Evolutionary conservation across 176 grass and related monocot species (phyloP), one percentile per base, ranked within the genome.

Genomic region (Saccharum spontaneum): DNA sequence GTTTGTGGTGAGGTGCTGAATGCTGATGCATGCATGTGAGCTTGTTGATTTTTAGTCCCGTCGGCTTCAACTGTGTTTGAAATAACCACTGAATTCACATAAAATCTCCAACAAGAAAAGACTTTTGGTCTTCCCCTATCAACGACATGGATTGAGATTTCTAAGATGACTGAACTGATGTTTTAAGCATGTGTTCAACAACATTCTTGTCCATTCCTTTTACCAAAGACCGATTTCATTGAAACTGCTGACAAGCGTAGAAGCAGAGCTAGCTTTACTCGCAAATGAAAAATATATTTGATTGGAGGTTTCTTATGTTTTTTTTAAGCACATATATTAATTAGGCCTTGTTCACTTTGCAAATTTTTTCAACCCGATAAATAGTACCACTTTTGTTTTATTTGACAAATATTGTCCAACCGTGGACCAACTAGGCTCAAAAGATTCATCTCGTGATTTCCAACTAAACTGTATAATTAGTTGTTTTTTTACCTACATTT

Each of bases 1-100:
- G 28, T 20, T 37, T 37, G 48, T 68, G 40, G 7, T 55, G 17
- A 60, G 77, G 50, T 62, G 39, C 20, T 48, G 66, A 26, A 45
- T 55, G 52, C 52, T 57, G 54, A 57, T n/a, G 20, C 50, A 23
- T 70, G 60, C 14, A 8, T 20, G 13, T 60, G 67, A 86, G 68
- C 36, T 72, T 50, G 40, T 49, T 79, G 5, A 54, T 18, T 62
- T 18, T 62, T 38, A 14, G 46, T 22, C 55, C 3, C 10, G 10
- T 64, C 9, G 22, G 73, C 52, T 63, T 86, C 55, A 73, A 79
- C 67, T 52, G 4, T 43, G 36, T 71, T 34, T 46, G 12, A 70
- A 75, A 65, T 46, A 48, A 48, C 30, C n/a, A 17, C 6, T 40
- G 72, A 23, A 20, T 62, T 71, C 52, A 60, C 10, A 70, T 49